phyloP scores from a whole-genome alignment of 805 yeast species.

The Ogataea chonburiensis region DNA sequence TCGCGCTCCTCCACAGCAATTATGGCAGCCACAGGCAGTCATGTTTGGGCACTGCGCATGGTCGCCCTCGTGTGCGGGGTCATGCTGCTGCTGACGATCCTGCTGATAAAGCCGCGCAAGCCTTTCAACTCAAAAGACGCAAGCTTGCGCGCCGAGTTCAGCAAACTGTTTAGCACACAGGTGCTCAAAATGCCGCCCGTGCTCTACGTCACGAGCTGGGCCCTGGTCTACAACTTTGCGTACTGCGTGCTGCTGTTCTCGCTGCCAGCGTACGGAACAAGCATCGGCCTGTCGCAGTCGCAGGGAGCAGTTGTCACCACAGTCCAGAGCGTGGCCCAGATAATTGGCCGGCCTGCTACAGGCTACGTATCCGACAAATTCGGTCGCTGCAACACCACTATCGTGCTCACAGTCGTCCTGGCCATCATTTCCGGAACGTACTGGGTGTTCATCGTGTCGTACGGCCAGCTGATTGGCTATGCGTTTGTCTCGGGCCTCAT shows the following conservation, averaged over 20 bases:
- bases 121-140: slow-evolving; percentile 23
- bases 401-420: slow-evolving; percentile 35
- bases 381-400: slow-evolving; percentile 49
- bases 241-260: slow-evolving; percentile 43
- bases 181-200: slow-evolving; percentile 25
- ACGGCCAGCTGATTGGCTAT: slow-evolving; percentile 42
- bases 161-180: slow-evolving; percentile 15
- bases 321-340: slow-evolving; percentile 46
- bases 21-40: slow-evolving; percentile 41
- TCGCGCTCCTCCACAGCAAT: slow-evolving; percentile 43
- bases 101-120: slow-evolving; percentile 25
- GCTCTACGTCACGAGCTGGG: slow-evolving; percentile 26
- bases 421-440: slow-evolving; percentile 42
- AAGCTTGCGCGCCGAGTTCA: slow-evolving; percentile 22
- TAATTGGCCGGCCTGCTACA: slow-evolving; percentile 49
- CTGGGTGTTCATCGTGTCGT: slow-evolving; percentile 49
- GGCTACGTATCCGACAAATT: slow-evolving; percentile 46
- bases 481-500: slow-evolving; percentile 43
- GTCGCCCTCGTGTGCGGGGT: slow-evolving; percentile 36
- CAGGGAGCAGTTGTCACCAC: slow-evolving; percentile 50
- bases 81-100: slow-evolving; percentile 20
- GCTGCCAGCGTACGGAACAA: slow-evolving; percentile 45
- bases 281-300: slow-evolving; percentile 45
- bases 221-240: slow-evolving; percentile 30
- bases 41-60: slow-evolving; percentile 47